Base-by-base conservation (phyloP, 768 basidiomycete genomes). In the Scleroderma bovista region DNA sequence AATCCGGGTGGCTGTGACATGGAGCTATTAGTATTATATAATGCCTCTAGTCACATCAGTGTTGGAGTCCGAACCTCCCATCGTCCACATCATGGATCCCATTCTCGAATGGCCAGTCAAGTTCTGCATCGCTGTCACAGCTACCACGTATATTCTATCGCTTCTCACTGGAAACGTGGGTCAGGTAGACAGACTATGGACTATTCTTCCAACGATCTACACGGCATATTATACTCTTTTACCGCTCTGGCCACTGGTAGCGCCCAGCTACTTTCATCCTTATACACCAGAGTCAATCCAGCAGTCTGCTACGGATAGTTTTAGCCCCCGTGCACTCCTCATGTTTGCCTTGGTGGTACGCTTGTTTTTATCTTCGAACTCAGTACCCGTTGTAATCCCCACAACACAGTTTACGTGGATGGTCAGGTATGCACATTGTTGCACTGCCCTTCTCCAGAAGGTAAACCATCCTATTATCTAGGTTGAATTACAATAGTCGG, bases 131-230 rank as follows among this genome's bases (percentile, higher is more conserved):
- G 72, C 72, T 26, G 62, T 68, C 0, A 80, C 81, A 0, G 51
- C 62, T 4, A 60, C 62, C 0, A 76, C 80, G 7, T 92, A 79
- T 58, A 54, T 87, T 7, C 62, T 76, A 5, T 87, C 86, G 7
- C 44, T 90, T 20, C 41, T 87, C 33, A 91, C 88, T 0, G 75
- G 78, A 37, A 93, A 94, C 58, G 85, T 88, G 43, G 89, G 86
- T 1, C 89, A 93, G 62, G 91, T 94, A 22, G 92, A 97, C 69
- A 80, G 89, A 24, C 61, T 92, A 23, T 84, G 83, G 83, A 81
- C 88, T 0, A 81, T 93, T 65, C 58, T 89, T 32, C 93, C 94
- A 0, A 76, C 85, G 7, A 74, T 94, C 17, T 95, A 94, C 67
- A 80, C 84, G 1, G 81, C 83, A 1, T 90, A 90, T 62, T 92